Percentiles rank a stretch among this genome's conserved stretches.
Conservation (phyloP, 192 early-diverging fungal genomes). For the Coemansia asiatica region DNA sequence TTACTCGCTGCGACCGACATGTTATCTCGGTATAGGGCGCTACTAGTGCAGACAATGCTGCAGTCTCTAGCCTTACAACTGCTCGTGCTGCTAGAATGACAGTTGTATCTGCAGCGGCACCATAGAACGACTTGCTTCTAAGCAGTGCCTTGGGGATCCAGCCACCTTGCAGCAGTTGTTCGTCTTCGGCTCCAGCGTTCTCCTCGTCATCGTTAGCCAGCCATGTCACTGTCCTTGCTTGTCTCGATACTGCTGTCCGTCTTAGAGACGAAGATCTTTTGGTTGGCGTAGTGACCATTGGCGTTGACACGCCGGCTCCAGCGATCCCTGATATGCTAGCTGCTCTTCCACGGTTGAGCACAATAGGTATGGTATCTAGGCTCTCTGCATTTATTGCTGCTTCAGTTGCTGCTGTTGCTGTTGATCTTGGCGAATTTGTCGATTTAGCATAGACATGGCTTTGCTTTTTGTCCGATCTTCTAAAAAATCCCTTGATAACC, state of each 20-base stretch:
- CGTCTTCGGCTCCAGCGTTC: background rate
- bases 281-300: background rate
- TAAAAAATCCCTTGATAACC: slow-evolving; percentile 32
- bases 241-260: background rate
- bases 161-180: background rate
- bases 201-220: background rate
- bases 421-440: background rate
- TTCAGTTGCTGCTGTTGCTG: background rate
- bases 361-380: background rate
- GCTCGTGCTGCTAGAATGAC: slow-evolving; percentile 38
- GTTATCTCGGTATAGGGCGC: slow-evolving; percentile 49
- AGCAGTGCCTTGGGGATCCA: background rate
- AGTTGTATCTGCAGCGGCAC: background rate
- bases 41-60: slow-evolving; percentile 20
- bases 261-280: background rate
- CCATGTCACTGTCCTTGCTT: slow-evolving; percentile 3
- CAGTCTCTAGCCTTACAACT: slow-evolving; percentile 38
- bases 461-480: slow-evolving; percentile 18
- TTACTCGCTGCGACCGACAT: slow-evolving; percentile 24
- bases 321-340: background rate
- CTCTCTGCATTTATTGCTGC: background rate
- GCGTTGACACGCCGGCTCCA: background rate
- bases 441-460: background rate
- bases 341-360: background rate
- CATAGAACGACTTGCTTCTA: background rate